Evolutionary conservation across 768 basidiomycete species (phyloP).

Genomic region (Suillus fuscotomentosus): DNA sequence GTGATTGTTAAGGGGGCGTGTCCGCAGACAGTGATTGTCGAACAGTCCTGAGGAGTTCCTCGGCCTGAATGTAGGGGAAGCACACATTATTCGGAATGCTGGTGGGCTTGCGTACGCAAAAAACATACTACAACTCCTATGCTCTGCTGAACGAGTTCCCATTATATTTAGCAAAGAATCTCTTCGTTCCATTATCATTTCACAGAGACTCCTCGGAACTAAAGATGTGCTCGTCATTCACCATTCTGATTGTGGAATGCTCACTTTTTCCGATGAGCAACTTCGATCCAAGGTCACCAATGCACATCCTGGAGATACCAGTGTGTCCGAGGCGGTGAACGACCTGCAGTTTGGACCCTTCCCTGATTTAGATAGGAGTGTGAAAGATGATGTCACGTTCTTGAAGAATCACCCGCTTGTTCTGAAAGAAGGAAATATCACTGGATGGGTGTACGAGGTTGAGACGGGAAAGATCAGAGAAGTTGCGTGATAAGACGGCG

Average conservation of each 20-base stretch:
- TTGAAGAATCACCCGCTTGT: conserved; percentile 57
- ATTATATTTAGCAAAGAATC: conserved; percentile 51
- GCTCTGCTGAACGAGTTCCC: not conserved
- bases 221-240: conserved; percentile 66
- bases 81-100: conserved; percentile 75
- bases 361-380: conserved; percentile 45
- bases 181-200: conserved; percentile 64
- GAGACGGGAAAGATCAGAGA: conserved; percentile 54
- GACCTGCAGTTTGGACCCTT: conserved; percentile 51
- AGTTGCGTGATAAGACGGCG: conserved; percentile 3
- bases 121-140: not conserved
- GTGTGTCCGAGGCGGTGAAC: conserved; percentile 43
- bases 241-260: conserved; percentile 75
- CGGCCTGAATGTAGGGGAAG: conserved; percentile 64
- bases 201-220: conserved; percentile 71
- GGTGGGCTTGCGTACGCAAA: conserved; percentile 58
- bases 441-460: conserved; percentile 70
- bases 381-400: conserved; percentile 57
- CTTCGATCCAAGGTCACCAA: conserved; percentile 51
- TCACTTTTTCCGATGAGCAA: conserved; percentile 53
- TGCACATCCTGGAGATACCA: conserved; percentile 34
- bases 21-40: conserved; percentile 3
- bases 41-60: conserved; percentile 55
- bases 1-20: not conserved
- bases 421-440: conserved; percentile 49